phyloP scores from a whole-genome alignment of 2,329 filamentous ascomycete species.

The Botrytis pseudocinerea region DNA sequence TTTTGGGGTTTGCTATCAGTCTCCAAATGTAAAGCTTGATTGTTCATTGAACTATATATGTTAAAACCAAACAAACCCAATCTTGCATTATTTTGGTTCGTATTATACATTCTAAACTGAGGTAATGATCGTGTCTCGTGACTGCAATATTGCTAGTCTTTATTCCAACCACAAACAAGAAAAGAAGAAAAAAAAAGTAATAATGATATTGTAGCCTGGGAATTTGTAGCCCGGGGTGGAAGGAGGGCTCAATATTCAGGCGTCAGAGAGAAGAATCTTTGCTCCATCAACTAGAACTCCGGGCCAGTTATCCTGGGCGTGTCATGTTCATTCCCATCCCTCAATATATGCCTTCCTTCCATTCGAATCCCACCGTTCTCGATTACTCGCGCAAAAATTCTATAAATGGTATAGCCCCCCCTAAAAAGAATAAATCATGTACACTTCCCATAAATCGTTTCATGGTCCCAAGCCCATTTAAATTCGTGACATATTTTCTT shows the following conservation, averaged over 20 bases:
- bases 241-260: neutral
- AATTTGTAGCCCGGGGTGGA: neutral
- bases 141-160: neutral
- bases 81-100: neutral
- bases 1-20: neutral
- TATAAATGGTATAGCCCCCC: constrained; percentile 15
- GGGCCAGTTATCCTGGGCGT: neutral
- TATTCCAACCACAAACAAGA: neutral
- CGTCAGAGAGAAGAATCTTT: neutral
- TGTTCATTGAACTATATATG: neutral
- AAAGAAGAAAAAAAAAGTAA: neutral
- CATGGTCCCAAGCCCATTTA: constrained; percentile 22
- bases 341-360: neutral
- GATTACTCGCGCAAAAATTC: constrained; percentile 3
- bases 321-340: neutral
- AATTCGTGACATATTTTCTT: constrained; percentile 39
- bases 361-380: neutral
- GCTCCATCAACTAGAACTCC: neutral
- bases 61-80: neutral
- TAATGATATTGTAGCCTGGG: neutral
- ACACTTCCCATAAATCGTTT: constrained; percentile 7
- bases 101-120: constrained; percentile 1
- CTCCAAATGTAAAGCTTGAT: neutral
- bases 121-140: constrained; percentile 8
- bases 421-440: constrained; percentile 14